phyloP scores from a whole-genome alignment of 176 grass and related monocot species.

The Cenchrus fungigraminus region DNA sequence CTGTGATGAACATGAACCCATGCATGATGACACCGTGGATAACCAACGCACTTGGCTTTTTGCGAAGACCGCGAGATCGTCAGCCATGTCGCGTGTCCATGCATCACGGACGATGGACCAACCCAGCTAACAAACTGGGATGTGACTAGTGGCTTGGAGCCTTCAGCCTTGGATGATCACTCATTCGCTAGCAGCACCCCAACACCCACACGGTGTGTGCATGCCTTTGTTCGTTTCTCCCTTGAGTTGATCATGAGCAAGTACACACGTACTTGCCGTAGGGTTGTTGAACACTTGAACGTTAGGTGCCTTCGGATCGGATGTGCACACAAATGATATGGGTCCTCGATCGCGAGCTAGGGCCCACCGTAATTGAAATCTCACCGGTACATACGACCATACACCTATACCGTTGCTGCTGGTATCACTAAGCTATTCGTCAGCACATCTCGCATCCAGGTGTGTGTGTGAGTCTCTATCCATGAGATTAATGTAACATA shows the following conservation, averaged over 20 bases:
- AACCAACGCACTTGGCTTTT: neutral
- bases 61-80: neutral
- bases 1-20: neutral
- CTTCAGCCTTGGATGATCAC: neutral
- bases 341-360: neutral
- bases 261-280: neutral
- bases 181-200: neutral
- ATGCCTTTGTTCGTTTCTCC: neutral
- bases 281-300: constrained; percentile 21
- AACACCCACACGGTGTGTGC: neutral
- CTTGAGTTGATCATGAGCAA: neutral
- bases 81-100: neutral
- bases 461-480: neutral
- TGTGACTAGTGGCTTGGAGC: neutral
- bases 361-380: neutral
- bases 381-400: too few relatives aligned
- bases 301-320: constrained; percentile 16
- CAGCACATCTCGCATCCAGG: neutral
- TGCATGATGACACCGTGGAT: neutral
- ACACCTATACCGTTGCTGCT: neutral
- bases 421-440: neutral
- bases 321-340: neutral
- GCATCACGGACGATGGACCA: constrained; percentile 16
- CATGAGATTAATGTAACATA: neutral
- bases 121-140: constrained; percentile 31